Conservation (phyloP, 495 filamentous ascomycete genomes). For the Hyaloscypha bicolor region DNA sequence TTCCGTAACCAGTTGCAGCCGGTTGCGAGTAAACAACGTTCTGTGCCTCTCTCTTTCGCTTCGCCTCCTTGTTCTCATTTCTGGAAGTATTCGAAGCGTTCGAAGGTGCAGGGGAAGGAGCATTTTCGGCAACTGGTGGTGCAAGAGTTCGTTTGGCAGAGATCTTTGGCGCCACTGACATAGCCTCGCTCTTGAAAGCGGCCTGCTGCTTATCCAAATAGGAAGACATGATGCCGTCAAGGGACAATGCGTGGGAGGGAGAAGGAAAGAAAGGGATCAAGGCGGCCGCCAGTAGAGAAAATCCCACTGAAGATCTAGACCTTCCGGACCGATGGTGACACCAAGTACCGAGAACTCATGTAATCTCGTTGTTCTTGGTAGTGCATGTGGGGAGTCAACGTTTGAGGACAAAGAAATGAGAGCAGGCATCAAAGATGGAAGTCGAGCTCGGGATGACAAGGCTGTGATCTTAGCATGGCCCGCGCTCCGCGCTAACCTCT, state of each 20-base stretch:
- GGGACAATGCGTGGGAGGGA: neutral
- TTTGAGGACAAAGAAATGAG: neutral
- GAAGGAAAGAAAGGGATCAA: neutral
- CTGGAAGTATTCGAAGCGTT: slow-evolving; percentile 51
- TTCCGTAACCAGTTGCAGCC: slow-evolving; percentile 72
- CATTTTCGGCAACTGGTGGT: slow-evolving; percentile 42
- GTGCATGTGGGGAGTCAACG: neutral
- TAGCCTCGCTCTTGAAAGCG: slow-evolving; percentile 49
- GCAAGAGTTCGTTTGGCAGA: slow-evolving; percentile 47
- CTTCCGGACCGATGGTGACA: neutral
- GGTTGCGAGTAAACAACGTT: slow-evolving; percentile 77
- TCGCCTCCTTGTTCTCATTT: slow-evolving; percentile 49
- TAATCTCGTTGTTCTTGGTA: neutral
- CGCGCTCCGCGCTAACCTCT: neutral
- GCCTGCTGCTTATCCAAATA: slow-evolving; percentile 51
- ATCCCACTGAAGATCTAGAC: neutral
- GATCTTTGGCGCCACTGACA: slow-evolving; percentile 50
- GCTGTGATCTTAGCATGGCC: neutral
- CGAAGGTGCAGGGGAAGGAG: slow-evolving; percentile 40
- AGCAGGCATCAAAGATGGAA: neutral
- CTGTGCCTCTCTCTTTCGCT: slow-evolving; percentile 56
- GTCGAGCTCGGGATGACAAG: neutral
- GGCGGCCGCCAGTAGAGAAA: neutral
- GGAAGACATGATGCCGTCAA: slow-evolving; percentile 45
- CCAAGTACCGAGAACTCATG: neutral